Conservation (phyloP, 306 rosid species). For the Alnus glutinosa region DNA sequence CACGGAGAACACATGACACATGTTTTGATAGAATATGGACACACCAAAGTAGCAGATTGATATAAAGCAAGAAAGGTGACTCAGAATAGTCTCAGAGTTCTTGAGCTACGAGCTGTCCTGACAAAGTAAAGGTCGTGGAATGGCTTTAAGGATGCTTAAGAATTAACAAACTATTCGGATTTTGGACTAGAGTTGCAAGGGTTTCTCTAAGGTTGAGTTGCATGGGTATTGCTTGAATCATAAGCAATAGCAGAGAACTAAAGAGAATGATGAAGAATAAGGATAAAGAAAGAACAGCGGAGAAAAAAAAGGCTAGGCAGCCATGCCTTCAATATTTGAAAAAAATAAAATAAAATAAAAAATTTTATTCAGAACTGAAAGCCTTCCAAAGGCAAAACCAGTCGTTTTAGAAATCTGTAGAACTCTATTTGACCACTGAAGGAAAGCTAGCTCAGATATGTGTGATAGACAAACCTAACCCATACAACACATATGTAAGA, state of each 20-base stretch:
- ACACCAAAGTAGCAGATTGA: neutral
- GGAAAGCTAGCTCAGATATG: neutral
- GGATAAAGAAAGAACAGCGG: neutral
- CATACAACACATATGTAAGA: neutral
- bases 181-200: neutral
- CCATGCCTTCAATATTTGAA: neutral
- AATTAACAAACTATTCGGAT: neutral
- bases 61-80: neutral
- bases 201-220: neutral
- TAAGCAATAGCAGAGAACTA: neutral
- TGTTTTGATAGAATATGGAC: slow-evolving; percentile 7
- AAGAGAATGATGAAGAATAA: neutral
- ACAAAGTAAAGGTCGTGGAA: neutral
- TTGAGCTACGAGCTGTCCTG: neutral
- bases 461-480: neutral
- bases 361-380: neutral
- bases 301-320: neutral
- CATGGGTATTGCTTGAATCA: neutral
- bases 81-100: neutral
- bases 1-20: neutral
- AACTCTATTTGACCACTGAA: neutral
- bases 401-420: neutral
- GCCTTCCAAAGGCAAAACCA: neutral
- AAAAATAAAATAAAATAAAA: neutral
- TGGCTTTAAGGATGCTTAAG: neutral